Evolutionary conservation across 2,329 filamentous ascomycete genomes (phyloP), one percentile per base, ranked within the genome.

Genomic region (Penicillium sp.): DNA sequence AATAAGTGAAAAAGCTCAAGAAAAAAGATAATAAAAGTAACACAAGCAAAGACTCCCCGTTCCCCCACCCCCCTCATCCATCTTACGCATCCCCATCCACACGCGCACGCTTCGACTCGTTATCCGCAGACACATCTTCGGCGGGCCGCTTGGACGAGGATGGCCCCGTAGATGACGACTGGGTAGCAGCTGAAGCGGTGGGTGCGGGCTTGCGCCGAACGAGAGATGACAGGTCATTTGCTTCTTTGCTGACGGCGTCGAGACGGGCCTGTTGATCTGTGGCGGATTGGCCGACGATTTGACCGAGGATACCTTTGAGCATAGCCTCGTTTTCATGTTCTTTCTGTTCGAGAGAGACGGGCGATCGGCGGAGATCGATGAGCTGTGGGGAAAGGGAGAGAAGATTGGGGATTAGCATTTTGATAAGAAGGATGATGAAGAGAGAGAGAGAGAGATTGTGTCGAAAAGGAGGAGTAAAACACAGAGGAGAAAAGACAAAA

Each of bases 211-310:
- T 79, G 60, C 73, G 78, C 51, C 78, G 79, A 5, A 84, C 76
- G 43, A 84, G 66, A 1, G 76, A 73, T 12, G 73, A 78, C 5
- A 85, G 67, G 61, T 85, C 81, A 41, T 78, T 84, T 5, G 81
- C 81, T 11, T 66, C 68, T 55, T 76, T 74, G 1, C 75, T 76
- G 9, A 74, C 79, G 52, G 81, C 75, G 24, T 78, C 75, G 25
- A 83, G 66, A 43, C 73, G 71, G 13, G 74, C 74, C 52, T 76
- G 73, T 57, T 81, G 75, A 40, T 78, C 74, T 2, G 69, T 70
- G 28, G 75, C 66, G 3, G 79, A 74, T 45, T 79, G 76, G 18
- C 79, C 79, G 4, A 83, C 66, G 35, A 83, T 72, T 39, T 77
- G 74, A 33, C 79, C 79, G 5, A 84, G 66, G n/a, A 84, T 69